Percentiles rank a stretch among this genome's conserved stretches.
These are phyloP conservation scores for Fallopia convolvulus DNA, from an alignment of 148 eudicot genomes.

Conservation along the genomic window DNA sequence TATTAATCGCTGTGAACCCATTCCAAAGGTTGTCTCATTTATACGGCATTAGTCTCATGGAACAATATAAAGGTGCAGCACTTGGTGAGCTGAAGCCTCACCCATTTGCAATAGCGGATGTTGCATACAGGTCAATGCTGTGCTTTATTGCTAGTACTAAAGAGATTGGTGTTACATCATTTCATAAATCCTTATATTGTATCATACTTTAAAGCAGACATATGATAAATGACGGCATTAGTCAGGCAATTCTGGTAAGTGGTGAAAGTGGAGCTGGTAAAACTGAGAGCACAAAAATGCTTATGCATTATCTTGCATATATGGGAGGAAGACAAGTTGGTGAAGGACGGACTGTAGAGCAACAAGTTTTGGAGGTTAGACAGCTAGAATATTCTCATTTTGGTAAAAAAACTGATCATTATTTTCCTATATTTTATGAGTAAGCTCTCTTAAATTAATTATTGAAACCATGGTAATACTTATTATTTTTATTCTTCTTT, in stretches of 20 bases:
- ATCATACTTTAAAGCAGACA: constrained; percentile 36
- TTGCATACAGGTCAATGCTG: constrained; percentile 69
- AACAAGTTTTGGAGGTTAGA: constrained; percentile 70
- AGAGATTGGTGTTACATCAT: constrained; percentile 12
- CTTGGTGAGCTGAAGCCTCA: constrained; percentile 86
- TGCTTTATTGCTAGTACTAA: constrained; percentile 13
- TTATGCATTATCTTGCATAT: constrained; percentile 71
- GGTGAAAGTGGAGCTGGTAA: constrained; percentile 92
- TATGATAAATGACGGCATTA: constrained; percentile 58
- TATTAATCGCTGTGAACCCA: constrained; percentile 95
- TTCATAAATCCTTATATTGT: constrained; percentile 5
- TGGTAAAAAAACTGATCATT: background rate
- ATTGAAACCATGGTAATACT: constrained; percentile 7
- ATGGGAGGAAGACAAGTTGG: constrained; percentile 54
- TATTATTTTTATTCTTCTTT: constrained; percentile 1
- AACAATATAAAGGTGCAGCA: constrained; percentile 70
- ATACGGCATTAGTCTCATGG: constrained; percentile 64
- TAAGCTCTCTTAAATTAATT: background rate
- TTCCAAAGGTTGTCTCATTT: constrained; percentile 79
- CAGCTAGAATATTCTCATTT: background rate
- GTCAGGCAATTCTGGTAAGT: constrained; percentile 74
- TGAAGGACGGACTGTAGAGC: constrained; percentile 63
- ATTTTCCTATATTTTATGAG: constrained; percentile 5
- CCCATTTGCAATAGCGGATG: constrained; percentile 95
- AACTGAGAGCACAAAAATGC: constrained; percentile 75